Evolutionary conservation across 768 basidiomycete species (phyloP), one percentile per base, ranked within the genome.

Genomic region (Leccinellum luteum): DNA sequence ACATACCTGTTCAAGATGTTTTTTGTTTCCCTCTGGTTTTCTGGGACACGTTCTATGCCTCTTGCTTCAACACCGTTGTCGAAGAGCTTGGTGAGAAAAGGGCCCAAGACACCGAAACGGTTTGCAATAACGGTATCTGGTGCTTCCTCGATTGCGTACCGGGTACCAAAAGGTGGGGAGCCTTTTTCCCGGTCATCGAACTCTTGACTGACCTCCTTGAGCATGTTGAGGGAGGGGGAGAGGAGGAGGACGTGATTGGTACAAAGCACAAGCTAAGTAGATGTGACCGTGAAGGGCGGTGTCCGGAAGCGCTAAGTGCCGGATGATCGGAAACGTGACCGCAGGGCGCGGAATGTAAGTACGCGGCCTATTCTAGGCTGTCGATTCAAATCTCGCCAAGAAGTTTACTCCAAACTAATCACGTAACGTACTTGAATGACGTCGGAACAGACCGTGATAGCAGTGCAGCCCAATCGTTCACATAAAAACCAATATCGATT

Each of bases 1-100:
- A n/a, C 14, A 28, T 50, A 32, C 49, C 49, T 50, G 63, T 79
- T 79, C 75, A 78, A 78, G 14, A 73, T 62, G 56, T 79, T 76
- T 56, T 78, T 79, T 1, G 59, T 68, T 52, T 77, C 75, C 58
- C 79, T 63, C 66, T 81, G 75, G 56, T 77, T 66, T 63, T 83
- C 82, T 15, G 78, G 79, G 0, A 83, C 78, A 13, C 82, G 78
- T 59, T 82, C 82, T 6, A 84, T 78, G 19, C 82, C 82, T 66
- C 79, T 70, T 5, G 80, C 81, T 65, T 84, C 82, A 19, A 83
- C 78, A 48, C 81, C 81, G 52, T 69, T 77, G 15, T 73, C 68
- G 64, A 82, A 81, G 13, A 81, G 68, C 62, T 65, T 75, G 45
- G 68, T 63, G 23, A 79, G 64, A 41, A 75, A 31, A 3, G 70